Percentiles rank a stretch among this genome's conserved stretches.
These are phyloP conservation scores for Psidium friedrichsthalianum DNA, from an alignment of 345 rosid genomes.

Conservation along the genomic window DNA sequence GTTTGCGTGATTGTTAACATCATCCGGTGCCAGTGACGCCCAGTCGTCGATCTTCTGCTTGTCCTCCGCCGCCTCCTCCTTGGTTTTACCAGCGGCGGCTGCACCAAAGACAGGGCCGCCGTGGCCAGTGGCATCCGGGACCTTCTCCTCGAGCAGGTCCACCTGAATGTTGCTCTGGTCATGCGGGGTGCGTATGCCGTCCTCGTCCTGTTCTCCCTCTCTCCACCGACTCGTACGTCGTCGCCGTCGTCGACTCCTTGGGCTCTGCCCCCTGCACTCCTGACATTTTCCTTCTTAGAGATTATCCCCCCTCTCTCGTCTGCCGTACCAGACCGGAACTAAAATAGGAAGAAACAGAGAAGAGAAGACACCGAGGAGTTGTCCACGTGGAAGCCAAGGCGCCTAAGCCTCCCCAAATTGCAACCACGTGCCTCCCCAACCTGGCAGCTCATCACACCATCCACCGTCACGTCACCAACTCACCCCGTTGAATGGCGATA, in stretches of 20 bases:
- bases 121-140: conserved; percentile 24
- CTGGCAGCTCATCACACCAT: not conserved
- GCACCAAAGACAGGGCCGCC: conserved; percentile 44
- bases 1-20: not conserved
- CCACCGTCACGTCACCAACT: not conserved
- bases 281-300: conserved; percentile 15
- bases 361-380: not conserved
- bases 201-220: conserved; percentile 44
- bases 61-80: conserved; percentile 8
- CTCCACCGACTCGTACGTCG: conserved; percentile 28
- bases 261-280: conserved; percentile 59
- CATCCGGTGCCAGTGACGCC: conserved; percentile 42
- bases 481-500: not conserved
- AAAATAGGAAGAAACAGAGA: not conserved
- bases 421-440: not conserved
- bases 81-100: not conserved
- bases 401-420: not conserved
- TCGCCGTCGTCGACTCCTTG: conserved; percentile 35
- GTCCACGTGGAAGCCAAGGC: not conserved
- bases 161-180: conserved; percentile 29
- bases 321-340: not conserved
- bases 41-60: conserved; percentile 20
- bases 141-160: conserved; percentile 33
- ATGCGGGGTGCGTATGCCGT: conserved; percentile 20
- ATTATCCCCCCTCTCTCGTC: not conserved